Evolutionary conservation across 202 grass and related monocot genomes (phyloP), one percentile per base, ranked within the genome.

Genomic region (Hordeum pubiflorum): DNA sequence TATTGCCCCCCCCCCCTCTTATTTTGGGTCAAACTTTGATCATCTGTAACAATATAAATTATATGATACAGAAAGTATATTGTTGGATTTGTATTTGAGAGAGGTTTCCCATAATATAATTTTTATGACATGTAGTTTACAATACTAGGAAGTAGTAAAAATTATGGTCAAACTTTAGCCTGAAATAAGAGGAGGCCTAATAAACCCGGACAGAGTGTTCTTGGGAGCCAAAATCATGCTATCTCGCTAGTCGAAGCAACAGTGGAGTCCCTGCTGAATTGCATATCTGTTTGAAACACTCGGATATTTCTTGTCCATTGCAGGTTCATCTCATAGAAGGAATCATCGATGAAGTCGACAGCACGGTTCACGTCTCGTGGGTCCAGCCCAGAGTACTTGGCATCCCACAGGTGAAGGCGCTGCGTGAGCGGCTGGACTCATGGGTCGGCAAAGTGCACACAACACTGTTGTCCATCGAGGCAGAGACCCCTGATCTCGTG

Each of bases 291-390:
- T 66, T 62, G 48, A 37, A 60, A 40, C 10, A 56, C 46, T 78
- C 20, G 26, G n/a, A 24, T 26, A 52, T 55, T 66, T 69, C 2
- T 78, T 71, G 66, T 58, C 38, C 4, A 38, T 48, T 65, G 57
- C 78, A 99, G 96, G 96, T 99, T 86, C 96, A 96, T 96, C 89
- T 99, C 60, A 96, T 99, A 55, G 96, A 96, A 87, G 96, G 96
- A 37, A 96, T 91, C 85, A 99, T 99, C 58, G 92, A 99, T 87
- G 90, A 96, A 85, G 92, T 99, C 38, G 91, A 91, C 37, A 90
- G 91, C 48, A 99, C 91, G 21, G 91, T 96, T 63, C 66, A 91
- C 6, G 85, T 96, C n/a, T 99, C 96, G 3, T 99, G 92, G 96
- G 92, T 96, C 58, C 92, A 99, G 74, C 92, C 92, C 23, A 91